Conservation (phyloP, 768 basidiomycete genomes). For the Leucocoprinus birnbaumii region DNA sequence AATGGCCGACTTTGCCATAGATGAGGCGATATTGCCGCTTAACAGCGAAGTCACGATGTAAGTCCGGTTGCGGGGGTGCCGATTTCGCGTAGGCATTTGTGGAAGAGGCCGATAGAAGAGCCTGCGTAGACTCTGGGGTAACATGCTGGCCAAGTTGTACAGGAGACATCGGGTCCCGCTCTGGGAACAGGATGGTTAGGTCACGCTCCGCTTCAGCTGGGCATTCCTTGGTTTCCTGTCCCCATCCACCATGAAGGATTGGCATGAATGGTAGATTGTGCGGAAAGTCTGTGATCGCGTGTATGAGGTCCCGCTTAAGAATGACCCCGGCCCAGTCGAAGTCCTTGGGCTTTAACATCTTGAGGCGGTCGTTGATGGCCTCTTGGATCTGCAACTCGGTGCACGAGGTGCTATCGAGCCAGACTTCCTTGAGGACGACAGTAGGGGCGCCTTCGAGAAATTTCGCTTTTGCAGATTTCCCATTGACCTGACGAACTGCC, state of each 20-base stretch:
- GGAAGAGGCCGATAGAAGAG: too few relatives aligned
- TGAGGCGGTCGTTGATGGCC: constrained; percentile 10
- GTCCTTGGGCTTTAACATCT: neutral
- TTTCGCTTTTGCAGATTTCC: neutral
- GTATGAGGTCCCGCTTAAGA: neutral
- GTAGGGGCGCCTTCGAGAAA: neutral
- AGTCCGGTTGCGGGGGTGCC: too few relatives aligned
- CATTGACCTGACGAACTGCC: constrained; percentile 8
- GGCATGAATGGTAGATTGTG: constrained; percentile 1
- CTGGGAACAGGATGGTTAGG: too few relatives aligned
- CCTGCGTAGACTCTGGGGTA: too few relatives aligned
- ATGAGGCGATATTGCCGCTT: too few relatives aligned
- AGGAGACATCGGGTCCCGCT: too few relatives aligned
- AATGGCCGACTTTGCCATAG: too few relatives aligned
- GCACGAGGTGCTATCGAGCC: constrained; percentile 11
- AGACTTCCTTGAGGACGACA: constrained; percentile 18
- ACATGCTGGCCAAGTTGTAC: too few relatives aligned
- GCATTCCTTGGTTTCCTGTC: neutral
- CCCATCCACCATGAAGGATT: neutral
- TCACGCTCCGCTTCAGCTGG: too few relatives aligned
- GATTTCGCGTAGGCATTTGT: too few relatives aligned
- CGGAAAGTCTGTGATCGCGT: neutral
- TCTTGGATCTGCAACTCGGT: constrained; percentile 17
- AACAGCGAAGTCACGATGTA: too few relatives aligned
- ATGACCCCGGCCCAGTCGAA: neutral